phyloP scores from a whole-genome alignment of 2,329 filamentous ascomycete genomes.

The Cytospora paraplurivora region DNA sequence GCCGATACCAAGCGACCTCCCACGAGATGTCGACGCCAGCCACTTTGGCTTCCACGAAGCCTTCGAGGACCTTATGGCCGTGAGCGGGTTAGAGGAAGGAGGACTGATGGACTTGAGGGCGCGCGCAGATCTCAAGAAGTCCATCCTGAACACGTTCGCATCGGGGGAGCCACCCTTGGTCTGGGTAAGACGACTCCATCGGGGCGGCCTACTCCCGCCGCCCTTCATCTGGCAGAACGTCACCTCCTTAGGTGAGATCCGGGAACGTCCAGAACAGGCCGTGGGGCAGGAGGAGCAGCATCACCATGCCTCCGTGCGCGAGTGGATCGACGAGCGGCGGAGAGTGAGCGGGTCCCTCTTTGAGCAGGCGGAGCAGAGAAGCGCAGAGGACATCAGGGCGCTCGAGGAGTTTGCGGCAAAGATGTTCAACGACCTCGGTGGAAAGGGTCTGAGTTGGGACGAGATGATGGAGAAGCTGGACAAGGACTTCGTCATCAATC shows the following conservation, averaged over 20 bases:
- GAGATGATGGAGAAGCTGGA: background rate
- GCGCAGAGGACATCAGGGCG: background rate
- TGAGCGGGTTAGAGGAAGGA: conserved; percentile 42
- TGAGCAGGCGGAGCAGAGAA: background rate
- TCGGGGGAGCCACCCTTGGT: conserved; percentile 19
- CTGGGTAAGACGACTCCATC: conserved; percentile 27
- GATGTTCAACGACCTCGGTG: background rate
- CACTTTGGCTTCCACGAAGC: conserved; percentile 58
- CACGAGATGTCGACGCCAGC: conserved; percentile 39
- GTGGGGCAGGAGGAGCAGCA: background rate
- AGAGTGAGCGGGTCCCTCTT: too few relatives aligned
- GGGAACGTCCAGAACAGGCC: background rate
- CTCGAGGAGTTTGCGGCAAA: background rate
- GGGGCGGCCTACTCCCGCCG: conserved; percentile 19
- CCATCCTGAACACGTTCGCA: conserved; percentile 5
- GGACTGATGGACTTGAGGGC: conserved; percentile 44
- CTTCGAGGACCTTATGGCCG: conserved; percentile 59
- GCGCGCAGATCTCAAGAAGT: conserved; percentile 19
- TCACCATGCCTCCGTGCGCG: conserved; percentile 2
- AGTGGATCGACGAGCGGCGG: conserved; percentile 7
- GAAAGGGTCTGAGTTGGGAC: background rate
- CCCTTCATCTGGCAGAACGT: conserved; percentile 2
- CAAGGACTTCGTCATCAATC: conserved; percentile 2
- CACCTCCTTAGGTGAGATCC: background rate
- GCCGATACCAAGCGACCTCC: conserved; percentile 50